phyloP scores from a whole-genome alignment of 2,329 filamentous ascomycete genomes.

The Domatiomyces catenatus region DNA sequence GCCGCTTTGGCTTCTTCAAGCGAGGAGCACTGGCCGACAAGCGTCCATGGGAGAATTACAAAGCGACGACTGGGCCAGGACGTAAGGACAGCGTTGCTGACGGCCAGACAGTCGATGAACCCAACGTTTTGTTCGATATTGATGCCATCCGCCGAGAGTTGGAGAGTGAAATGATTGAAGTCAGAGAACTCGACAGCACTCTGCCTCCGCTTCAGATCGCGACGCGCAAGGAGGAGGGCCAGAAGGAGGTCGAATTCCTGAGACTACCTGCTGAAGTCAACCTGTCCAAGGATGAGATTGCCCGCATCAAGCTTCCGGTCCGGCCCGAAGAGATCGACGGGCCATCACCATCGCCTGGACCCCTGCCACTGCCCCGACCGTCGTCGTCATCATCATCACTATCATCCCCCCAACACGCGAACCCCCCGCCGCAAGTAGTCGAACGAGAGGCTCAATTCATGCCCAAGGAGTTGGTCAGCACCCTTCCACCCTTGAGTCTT shows the following conservation, averaged over 20 bases:
- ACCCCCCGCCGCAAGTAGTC: neutral
- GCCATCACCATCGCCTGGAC: slow-evolving; percentile 2
- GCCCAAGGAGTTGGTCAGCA: slow-evolving; percentile 14
- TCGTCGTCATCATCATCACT: slow-evolving; percentile 6
- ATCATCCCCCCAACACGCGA: slow-evolving; percentile 5
- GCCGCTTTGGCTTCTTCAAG: slow-evolving; percentile 63
- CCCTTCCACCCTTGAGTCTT: slow-evolving; percentile 13
- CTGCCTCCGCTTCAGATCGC: slow-evolving; percentile 79
- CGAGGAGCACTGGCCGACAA: slow-evolving; percentile 59
- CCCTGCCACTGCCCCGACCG: slow-evolving; percentile 3
- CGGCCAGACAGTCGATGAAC: slow-evolving; percentile 17
- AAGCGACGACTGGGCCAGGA: slow-evolving; percentile 28
- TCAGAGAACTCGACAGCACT: slow-evolving; percentile 74
- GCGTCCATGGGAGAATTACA: slow-evolving; percentile 84
- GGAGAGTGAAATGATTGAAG: slow-evolving; percentile 52
- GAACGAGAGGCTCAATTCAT: slow-evolving; percentile 3
- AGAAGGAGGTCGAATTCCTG: slow-evolving; percentile 15
- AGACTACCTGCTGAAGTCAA: slow-evolving; percentile 12
- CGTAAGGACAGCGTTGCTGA: slow-evolving; percentile 22
- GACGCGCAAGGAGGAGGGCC: slow-evolving; percentile 13
- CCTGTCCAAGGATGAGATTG: slow-evolving; percentile 12
- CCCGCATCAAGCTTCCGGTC: slow-evolving; percentile 15
- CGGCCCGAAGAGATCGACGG: slow-evolving; percentile 16
- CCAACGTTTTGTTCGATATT: slow-evolving; percentile 71
- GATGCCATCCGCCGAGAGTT: slow-evolving; percentile 84